A percentile compares a stretch with the other conserved stretches of the same genome.
Conservation (phyloP, 768 basidiomycete genomes). For the Sporobolomyces roseus region DNA sequence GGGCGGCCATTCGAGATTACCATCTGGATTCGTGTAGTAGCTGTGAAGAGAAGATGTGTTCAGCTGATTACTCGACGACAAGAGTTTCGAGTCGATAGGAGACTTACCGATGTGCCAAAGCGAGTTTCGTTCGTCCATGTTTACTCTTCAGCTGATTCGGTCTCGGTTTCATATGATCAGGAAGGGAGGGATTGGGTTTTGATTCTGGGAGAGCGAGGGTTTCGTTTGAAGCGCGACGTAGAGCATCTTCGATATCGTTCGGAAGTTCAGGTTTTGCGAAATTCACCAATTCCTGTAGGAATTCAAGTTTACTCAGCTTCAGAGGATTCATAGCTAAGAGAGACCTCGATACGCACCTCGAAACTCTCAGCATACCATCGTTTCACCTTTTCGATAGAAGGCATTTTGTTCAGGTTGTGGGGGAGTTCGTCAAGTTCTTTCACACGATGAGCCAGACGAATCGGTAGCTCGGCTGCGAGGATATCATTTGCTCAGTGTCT, state of each 20-base stretch:
- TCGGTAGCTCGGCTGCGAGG: constrained; percentile 77
- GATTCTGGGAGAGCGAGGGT: constrained; percentile 63
- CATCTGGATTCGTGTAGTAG: constrained; percentile 75
- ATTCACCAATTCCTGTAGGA: constrained; percentile 88
- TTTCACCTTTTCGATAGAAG: constrained; percentile 84
- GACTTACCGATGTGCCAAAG: constrained; percentile 73
- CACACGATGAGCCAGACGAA: constrained; percentile 89
- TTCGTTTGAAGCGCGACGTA: constrained; percentile 57
- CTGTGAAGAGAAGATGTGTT: constrained; percentile 49
- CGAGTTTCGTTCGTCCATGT: constrained; percentile 67
- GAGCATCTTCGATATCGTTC: constrained; percentile 60
- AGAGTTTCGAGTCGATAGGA: neutral
- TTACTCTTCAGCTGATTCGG: constrained; percentile 48
- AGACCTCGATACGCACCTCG: constrained; percentile 60
- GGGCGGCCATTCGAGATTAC: constrained; percentile 73
- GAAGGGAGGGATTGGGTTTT: constrained; percentile 71
- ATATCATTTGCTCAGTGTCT: neutral
- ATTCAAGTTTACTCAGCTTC: no score
- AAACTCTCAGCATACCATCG: constrained; percentile 99
- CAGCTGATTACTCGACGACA: neutral
- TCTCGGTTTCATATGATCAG: constrained; percentile 47
- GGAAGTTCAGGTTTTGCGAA: constrained; percentile 77
- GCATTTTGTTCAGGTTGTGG: constrained; percentile 84
- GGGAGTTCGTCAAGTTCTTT: constrained; percentile 93
- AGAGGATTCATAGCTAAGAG: neutral